Evolutionary conservation across 1,284 basidiomycete genomes (phyloP).

Genomic region (Erythrobasidium hasegawianum): DNA sequence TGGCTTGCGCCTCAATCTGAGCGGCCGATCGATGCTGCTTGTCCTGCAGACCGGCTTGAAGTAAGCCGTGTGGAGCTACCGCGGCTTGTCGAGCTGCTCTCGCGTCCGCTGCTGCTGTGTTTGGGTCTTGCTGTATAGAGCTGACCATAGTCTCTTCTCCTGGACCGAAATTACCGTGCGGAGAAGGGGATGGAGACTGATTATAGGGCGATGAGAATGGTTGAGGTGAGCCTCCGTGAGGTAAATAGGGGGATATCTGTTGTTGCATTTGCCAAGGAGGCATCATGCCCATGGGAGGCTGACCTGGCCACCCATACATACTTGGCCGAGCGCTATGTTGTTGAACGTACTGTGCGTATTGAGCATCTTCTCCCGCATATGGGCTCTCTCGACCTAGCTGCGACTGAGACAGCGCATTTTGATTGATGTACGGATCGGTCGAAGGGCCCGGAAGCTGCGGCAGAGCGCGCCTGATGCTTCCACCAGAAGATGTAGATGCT

Average conservation of each 20-base stretch:
- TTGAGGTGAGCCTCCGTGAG: conserved; percentile 2
- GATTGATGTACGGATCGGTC: conserved; percentile 33
- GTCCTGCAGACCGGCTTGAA: conserved; percentile 91
- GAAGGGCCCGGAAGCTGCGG: conserved; percentile 30
- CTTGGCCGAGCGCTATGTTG: conserved; percentile 4
- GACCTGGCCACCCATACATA: conserved; percentile 29
- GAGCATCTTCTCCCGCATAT: background rate
- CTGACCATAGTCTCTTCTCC: conserved; percentile 31
- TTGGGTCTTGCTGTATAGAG: conserved; percentile 26
- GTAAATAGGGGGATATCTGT: conserved; percentile 5
- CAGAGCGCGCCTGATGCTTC: conserved; percentile 16
- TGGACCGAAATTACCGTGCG: background rate
- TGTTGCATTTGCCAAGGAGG: conserved; percentile 17
- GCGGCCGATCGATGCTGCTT: conserved; percentile 93
- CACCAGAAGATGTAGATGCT: conserved; percentile 8
- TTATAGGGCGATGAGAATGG: conserved; percentile 16
- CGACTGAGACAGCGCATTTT: conserved; percentile 3
- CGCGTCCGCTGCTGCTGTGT: conserved; percentile 35
- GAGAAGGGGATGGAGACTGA: conserved; percentile 34
- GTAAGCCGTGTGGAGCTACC: conserved; percentile 75
- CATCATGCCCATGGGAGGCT: conserved; percentile 7
- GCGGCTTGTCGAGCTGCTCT: conserved; percentile 31
- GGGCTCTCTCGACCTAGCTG: background rate
- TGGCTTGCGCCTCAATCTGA: conserved; percentile 84
- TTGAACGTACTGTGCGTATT: conserved; percentile 12